phyloP scores from a whole-genome alignment of 208 protist genomes.

The Crithidia brevicula region DNA sequence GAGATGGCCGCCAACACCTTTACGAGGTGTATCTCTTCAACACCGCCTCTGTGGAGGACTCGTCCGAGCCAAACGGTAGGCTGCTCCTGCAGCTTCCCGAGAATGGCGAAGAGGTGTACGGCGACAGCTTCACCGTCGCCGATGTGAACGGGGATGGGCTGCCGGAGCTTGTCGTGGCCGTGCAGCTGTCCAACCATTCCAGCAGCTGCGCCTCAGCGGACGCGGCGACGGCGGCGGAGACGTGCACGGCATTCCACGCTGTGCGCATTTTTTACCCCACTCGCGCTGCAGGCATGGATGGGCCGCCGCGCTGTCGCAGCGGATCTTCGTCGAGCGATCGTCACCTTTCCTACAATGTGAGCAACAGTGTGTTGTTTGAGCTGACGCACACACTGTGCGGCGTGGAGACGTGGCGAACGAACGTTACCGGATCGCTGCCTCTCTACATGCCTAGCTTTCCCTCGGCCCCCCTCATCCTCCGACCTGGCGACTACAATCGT shows the following conservation, averaged over 20 bases:
- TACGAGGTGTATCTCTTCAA: constrained; percentile 42
- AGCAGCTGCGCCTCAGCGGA: constrained; percentile 15
- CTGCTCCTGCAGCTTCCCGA: constrained; percentile 17
- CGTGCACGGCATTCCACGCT: constrained; percentile 22
- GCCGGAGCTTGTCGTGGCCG: constrained; percentile 51
- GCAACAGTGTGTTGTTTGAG: constrained; percentile 19
- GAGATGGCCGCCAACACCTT: constrained; percentile 15
- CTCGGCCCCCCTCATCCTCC: constrained; percentile 50
- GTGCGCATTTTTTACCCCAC: constrained; percentile 27
- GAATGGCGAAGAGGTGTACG: constrained; percentile 12
- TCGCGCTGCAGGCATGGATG: constrained; percentile 8
- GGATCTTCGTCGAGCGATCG: background rate
- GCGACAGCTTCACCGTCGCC: constrained; percentile 40
- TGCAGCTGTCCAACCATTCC: constrained; percentile 27
- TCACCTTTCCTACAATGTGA: constrained; percentile 21
- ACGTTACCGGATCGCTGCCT: background rate
- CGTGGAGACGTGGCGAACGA: constrained; percentile 1
- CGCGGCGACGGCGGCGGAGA: constrained; percentile 1
- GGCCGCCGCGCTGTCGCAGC: constrained; percentile 9
- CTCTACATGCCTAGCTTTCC: constrained; percentile 33
- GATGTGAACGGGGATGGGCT: constrained; percentile 67
- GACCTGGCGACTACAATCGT: constrained; percentile 60
- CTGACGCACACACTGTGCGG: constrained; percentile 25
- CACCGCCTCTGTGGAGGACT: background rate
- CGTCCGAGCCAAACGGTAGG: background rate